phyloP scores from a whole-genome alignment of 2,329 filamentous ascomycete genomes.

The Zymoseptoria ardabiliae region DNA sequence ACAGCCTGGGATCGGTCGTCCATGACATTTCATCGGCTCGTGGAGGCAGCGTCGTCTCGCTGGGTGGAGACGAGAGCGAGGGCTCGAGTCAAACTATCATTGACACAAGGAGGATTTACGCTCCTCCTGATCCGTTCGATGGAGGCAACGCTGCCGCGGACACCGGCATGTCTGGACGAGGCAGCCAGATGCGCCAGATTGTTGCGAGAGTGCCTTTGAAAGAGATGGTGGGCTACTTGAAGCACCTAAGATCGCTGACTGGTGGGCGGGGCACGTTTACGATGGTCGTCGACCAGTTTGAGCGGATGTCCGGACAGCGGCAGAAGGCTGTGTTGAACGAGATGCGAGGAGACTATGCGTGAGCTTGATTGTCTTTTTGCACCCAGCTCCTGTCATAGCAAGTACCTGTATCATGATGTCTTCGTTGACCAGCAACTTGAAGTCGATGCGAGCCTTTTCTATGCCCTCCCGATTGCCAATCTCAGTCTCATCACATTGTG shows the following conservation, averaged over 20 bases:
- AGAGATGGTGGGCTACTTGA: constrained; percentile 93
- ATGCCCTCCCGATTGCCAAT: neutral
- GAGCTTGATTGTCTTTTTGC: constrained; percentile 1
- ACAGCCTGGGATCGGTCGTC: constrained; percentile 70
- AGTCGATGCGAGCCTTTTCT: neutral
- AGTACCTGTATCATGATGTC: neutral
- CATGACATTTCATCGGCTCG: constrained; percentile 70
- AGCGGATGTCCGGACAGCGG: constrained; percentile 55
- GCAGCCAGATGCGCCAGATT: constrained; percentile 48
- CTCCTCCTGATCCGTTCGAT: constrained; percentile 75
- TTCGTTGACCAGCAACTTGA: neutral
- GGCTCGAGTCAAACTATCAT: constrained; percentile 40
- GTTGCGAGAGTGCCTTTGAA: constrained; percentile 84
- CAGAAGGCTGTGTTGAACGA: constrained; percentile 48
- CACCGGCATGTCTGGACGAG: constrained; percentile 10
- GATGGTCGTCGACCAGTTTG: constrained; percentile 66
- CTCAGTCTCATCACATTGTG: neutral
- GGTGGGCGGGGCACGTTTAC: constrained; percentile 73
- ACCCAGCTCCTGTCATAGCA: neutral
- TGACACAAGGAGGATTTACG: constrained; percentile 70
- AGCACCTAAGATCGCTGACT: constrained; percentile 80
- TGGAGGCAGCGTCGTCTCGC: constrained; percentile 66
- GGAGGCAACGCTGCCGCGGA: constrained; percentile 11
- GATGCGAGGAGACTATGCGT: constrained; percentile 26
- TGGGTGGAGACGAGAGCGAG: constrained; percentile 39